Evolutionary conservation across 345 rosid species (phyloP).

Genomic region (Pistacia atlantica): DNA sequence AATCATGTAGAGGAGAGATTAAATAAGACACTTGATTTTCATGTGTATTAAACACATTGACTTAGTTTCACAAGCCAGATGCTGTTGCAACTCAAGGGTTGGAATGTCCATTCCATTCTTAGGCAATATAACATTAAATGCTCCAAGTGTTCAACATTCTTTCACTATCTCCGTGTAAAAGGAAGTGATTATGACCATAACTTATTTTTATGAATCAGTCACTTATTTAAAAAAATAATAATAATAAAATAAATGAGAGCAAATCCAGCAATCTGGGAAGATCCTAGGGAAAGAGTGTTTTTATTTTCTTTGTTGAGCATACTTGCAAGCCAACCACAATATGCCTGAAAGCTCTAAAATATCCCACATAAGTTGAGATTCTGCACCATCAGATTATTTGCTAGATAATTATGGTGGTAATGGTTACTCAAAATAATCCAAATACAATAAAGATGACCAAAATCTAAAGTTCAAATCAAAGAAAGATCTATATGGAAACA

Average conservation of each 20-base stretch:
- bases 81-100: neutral
- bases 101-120: neutral
- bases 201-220: neutral
- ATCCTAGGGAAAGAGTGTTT: neutral
- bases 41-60: neutral
- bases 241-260: neutral
- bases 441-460: neutral
- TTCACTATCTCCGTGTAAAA: neutral
- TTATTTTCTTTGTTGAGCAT: neutral
- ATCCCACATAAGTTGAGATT: neutral
- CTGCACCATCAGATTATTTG: slow-evolving; percentile 4
- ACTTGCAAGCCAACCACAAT: neutral
- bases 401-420: neutral
- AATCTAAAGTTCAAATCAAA: slow-evolving; percentile 1
- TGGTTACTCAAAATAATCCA: neutral
- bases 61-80: neutral
- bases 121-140: neutral
- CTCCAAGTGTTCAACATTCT: neutral
- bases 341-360: neutral
- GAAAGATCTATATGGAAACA: slow-evolving; percentile 5
- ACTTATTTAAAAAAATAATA: neutral
- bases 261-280: neutral
- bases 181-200: neutral
- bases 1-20: neutral
- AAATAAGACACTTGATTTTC: neutral